Conservation (phyloP, 371 early-diverging fungal genomes). For the Lichtheimia corymbifera region DNA sequence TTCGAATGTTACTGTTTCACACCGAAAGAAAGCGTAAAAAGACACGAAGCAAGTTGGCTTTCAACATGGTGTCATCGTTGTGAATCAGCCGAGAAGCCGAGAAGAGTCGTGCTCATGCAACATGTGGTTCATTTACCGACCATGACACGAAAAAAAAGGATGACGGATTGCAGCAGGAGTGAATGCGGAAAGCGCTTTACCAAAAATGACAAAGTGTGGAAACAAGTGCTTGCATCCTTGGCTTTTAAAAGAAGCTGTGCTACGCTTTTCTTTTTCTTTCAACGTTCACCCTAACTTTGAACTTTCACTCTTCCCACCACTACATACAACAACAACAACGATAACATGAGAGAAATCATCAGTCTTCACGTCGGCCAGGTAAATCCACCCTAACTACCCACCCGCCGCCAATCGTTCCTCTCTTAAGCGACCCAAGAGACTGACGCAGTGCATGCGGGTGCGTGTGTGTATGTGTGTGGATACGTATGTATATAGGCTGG, state of each 20-base stretch:
- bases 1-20: too few species aligned
- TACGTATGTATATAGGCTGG: constrained; percentile 73
- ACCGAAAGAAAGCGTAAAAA: too few species aligned
- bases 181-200: background rate
- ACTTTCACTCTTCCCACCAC: constrained; percentile 11
- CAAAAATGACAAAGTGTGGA: constrained; percentile 2
- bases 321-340: constrained; percentile 3
- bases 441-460: too few species aligned
- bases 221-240: background rate
- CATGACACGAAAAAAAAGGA: constrained; percentile 4
- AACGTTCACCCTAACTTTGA: constrained; percentile 25
- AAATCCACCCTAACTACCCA: background rate
- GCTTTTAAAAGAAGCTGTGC: background rate
- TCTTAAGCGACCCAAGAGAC: too few species aligned
- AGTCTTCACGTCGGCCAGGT: constrained; percentile 86
- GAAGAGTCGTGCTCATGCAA: background rate
- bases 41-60: too few species aligned
- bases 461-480: too few species aligned
- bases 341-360: constrained; percentile 95
- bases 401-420: too few species aligned
- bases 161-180: too few species aligned
- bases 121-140: background rate
- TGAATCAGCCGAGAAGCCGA: too few species aligned
- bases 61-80: too few species aligned
- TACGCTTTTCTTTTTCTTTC: constrained; percentile 14